phyloP scores from a whole-genome alignment of 495 filamentous ascomycete species.

The Penicillium manginii region DNA sequence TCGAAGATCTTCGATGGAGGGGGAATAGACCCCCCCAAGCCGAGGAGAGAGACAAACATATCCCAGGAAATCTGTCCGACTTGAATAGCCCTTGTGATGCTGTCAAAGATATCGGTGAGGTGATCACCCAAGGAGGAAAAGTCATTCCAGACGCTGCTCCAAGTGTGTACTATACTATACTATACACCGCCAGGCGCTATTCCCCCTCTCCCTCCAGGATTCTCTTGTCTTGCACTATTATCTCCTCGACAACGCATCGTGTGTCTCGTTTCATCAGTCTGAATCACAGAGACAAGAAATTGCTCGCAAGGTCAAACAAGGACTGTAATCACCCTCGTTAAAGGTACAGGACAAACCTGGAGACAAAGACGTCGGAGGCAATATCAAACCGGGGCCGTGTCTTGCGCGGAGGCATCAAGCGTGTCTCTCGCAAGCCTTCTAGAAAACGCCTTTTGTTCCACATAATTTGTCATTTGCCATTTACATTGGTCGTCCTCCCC shows the following conservation, averaged over 20 bases:
- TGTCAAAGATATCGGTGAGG: slow-evolving; percentile 8
- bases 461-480: slow-evolving; percentile 4
- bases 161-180: not conserved
- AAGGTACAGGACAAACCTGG: slow-evolving; percentile 9
- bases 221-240: not conserved
- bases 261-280: slow-evolving; percentile 4
- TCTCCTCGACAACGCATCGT: not conserved
- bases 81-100: slow-evolving; percentile 21
- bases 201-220: not conserved
- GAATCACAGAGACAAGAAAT: not conserved
- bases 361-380: slow-evolving; percentile 12
- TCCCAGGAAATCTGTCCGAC: slow-evolving; percentile 26
- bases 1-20: slow-evolving; percentile 21
- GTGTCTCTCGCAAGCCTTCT: slow-evolving; percentile 20
- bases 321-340: slow-evolving; percentile 15
- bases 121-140: slow-evolving; percentile 13
- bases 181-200: slow-evolving; percentile 5
- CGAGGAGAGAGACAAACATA: slow-evolving; percentile 24
- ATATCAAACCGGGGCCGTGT: slow-evolving; percentile 24
- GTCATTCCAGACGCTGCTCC: not conserved
- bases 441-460: slow-evolving; percentile 27
- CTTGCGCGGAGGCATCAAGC: slow-evolving; percentile 19
- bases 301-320: slow-evolving; percentile 13
- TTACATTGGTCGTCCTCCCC: slow-evolving; percentile 4
- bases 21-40: slow-evolving; percentile 12